These are phyloP conservation scores for Globisporangium paddicum DNA, from an alignment of 352 stramenopile species.

Conservation along the genomic window DNA sequence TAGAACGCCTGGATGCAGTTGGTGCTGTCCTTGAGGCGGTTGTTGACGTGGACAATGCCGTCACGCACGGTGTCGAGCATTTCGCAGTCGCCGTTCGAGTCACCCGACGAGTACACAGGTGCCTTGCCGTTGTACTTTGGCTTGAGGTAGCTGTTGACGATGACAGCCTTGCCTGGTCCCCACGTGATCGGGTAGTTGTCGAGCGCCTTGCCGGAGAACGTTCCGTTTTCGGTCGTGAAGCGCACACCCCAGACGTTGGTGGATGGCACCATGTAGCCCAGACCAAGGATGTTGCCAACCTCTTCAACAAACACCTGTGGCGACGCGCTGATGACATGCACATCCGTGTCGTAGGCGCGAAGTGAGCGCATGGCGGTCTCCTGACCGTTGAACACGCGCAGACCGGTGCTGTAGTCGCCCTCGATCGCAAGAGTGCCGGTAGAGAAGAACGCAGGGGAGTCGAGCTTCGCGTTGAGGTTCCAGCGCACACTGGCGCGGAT, in stretches of 20 bases:
- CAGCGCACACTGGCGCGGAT: too few relatives aligned
- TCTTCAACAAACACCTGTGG: too few relatives aligned
- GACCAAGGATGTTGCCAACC: conserved; percentile 29
- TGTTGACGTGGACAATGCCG: conserved; percentile 59
- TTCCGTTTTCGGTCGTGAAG: conserved; percentile 34
- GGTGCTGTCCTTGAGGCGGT: conserved; percentile 41
- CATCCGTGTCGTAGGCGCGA: too few relatives aligned
- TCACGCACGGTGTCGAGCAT: conserved; percentile 56
- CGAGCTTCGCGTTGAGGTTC: too few relatives aligned
- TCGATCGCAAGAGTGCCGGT: too few relatives aligned
- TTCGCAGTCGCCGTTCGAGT: conserved; percentile 56
- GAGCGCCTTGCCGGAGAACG: conserved; percentile 37
- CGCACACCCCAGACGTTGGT: conserved; percentile 53
- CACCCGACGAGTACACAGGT: conserved; percentile 48
- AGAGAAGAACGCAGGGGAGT: too few relatives aligned
- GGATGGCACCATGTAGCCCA: conserved; percentile 48
- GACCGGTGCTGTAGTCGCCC: too few relatives aligned
- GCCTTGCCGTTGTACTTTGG: conserved; percentile 37
- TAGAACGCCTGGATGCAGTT: conserved; percentile 63
- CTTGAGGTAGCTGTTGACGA: conserved; percentile 43
- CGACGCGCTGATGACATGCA: too few relatives aligned
- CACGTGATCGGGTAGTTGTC: conserved; percentile 64
- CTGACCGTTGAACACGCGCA: too few relatives aligned
- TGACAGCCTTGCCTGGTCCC: conserved; percentile 44
- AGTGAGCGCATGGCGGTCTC: too few relatives aligned